Percentiles rank a stretch among this genome's conserved stretches.
These are phyloP conservation scores for Pachysolen tannophilus DNA, from an alignment of 805 yeast genomes.

Conservation along the genomic window DNA sequence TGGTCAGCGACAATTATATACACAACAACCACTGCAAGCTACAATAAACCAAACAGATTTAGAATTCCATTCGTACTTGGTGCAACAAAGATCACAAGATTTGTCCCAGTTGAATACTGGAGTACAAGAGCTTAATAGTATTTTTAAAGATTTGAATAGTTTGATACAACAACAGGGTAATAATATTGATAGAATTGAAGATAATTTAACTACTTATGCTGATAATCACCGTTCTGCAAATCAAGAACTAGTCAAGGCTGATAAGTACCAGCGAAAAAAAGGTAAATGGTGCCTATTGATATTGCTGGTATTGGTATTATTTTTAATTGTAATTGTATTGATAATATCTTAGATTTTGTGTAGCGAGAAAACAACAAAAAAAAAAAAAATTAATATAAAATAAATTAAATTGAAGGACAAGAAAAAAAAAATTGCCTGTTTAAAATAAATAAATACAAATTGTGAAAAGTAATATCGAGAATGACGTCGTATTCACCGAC, in stretches of 20 bases:
- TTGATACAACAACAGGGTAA: conserved; percentile 80
- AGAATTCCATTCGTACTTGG: conserved; percentile 54
- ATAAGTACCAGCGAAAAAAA: conserved; percentile 61
- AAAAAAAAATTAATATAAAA: too few relatives aligned
- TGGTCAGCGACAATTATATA: conserved; percentile 34
- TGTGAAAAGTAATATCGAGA: too few relatives aligned
- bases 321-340: conserved; percentile 41
- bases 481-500: conserved; percentile 6
- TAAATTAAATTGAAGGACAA: too few relatives aligned
- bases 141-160: conserved; percentile 72
- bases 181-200: conserved; percentile 78
- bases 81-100: conserved; percentile 68
- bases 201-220: conserved; percentile 58
- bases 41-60: conserved; percentile 40
- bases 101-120: conserved; percentile 69
- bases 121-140: conserved; percentile 76
- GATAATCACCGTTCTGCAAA: conserved; percentile 63
- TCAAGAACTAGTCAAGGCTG: conserved; percentile 64
- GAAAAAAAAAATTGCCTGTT: too few relatives aligned
- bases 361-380: too few relatives aligned
- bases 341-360: conserved; percentile 3
- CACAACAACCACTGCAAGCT: conserved; percentile 18
- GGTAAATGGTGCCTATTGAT: conserved; percentile 70
- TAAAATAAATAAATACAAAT: too few relatives aligned
- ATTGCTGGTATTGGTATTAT: conserved; percentile 47